These are phyloP conservation scores for Hypericum androsaemum DNA, from an alignment of 345 rosid genomes.

Conservation along the genomic window DNA sequence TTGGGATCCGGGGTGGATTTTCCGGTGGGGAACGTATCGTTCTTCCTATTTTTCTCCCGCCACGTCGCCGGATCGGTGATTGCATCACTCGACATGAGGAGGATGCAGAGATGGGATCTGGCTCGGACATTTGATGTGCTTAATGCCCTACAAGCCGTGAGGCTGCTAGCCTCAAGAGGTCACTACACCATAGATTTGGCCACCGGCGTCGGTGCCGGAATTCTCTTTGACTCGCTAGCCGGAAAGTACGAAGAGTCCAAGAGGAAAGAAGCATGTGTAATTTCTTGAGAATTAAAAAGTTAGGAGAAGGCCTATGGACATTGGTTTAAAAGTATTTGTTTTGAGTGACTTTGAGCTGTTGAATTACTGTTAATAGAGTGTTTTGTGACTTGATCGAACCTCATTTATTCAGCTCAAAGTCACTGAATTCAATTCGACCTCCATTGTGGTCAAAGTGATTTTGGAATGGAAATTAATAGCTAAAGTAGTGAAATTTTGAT, in stretches of 20 bases:
- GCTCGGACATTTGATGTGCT: conserved; percentile 65
- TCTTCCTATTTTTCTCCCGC: conserved; percentile 88
- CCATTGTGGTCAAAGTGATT: no score
- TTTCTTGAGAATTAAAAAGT: no score
- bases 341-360: no score
- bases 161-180: conserved; percentile 77
- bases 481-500: no score
- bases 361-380: no score
- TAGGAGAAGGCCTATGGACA: no score
- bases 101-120: conserved; percentile 53
- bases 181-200: conserved; percentile 88
- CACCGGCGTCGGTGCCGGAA: conserved; percentile 73
- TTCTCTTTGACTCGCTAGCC: conserved; percentile 65
- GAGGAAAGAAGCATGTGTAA: conserved; percentile 1
- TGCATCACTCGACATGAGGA: conserved; percentile 76
- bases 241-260: conserved; percentile 60
- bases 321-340: no score
- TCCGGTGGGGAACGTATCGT: conserved; percentile 88
- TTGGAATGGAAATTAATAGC: no score
- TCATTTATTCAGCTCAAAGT: no score
- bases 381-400: no score
- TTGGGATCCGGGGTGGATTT: conserved; percentile 87
- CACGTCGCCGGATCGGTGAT: conserved; percentile 87
- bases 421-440: no score
- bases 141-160: conserved; percentile 57